phyloP scores from a whole-genome alignment of 176 grass and related monocot species.

The Poa pratensis region DNA sequence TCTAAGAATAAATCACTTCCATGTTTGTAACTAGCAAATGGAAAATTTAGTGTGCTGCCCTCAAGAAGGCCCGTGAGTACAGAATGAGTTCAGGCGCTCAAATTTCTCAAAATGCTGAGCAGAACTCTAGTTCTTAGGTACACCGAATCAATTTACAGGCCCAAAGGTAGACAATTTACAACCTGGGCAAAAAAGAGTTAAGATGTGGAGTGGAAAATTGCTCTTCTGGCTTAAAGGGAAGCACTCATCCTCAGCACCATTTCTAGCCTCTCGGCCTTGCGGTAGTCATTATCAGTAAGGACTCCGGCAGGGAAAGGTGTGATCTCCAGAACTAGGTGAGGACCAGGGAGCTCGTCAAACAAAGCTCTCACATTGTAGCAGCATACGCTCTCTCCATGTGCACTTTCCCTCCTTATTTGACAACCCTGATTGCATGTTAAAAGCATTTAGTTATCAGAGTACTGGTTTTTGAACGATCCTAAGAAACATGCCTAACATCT shows the following conservation, averaged over 20 bases:
- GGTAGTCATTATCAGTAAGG: conserved; percentile 84
- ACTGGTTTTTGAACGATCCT: conserved; percentile 9
- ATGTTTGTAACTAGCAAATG: not conserved
- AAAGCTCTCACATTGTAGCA: conserved; percentile 95
- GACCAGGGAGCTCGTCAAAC: conserved; percentile 92
- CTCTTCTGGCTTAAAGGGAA: conserved; percentile 61
- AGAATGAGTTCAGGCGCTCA: conserved; percentile 30
- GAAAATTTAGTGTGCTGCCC: not conserved
- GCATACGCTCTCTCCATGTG: conserved; percentile 94
- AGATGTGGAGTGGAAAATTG: conserved; percentile 33
- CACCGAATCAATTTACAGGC: conserved; percentile 56
- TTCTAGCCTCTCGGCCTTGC: conserved; percentile 94
- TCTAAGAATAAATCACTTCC: conserved; percentile 9
- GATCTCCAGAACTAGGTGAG: conserved; percentile 88
- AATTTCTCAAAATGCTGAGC: conserved; percentile 37
- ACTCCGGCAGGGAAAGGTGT: conserved; percentile 86
- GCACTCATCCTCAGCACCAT: conserved; percentile 76
- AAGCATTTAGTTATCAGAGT: conserved; percentile 26
- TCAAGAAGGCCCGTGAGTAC: not conserved
- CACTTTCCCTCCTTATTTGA: conserved; percentile 96
- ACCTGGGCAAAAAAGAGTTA: conserved; percentile 39
- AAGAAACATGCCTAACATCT: conserved; percentile 29
- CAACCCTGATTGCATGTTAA: conserved; percentile 69
- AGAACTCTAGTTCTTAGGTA: conserved; percentile 40
- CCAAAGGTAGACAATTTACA: conserved; percentile 57